Evolutionary conservation across 495 filamentous ascomycete species (phyloP), one percentile per base, ranked within the genome.

Genomic region (Hypoxylon fuscum): DNA sequence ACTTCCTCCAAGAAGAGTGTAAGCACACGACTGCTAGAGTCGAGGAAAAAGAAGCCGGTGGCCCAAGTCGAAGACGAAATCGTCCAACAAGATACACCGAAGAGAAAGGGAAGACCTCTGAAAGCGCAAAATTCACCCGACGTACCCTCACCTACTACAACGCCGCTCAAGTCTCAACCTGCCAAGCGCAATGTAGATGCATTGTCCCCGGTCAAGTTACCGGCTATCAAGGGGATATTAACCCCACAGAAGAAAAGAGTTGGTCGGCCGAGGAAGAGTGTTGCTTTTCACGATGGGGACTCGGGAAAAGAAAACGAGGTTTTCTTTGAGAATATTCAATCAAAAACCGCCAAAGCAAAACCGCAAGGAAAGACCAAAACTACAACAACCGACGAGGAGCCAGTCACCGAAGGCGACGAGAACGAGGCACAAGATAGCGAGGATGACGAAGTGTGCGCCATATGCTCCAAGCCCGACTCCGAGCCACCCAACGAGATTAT

Each of bases 401-500:
- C 54, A 23, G 20, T 55, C 15, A 38, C 53, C n/a, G 63, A 68
- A 37, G 53, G 58, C 6, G 62, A 68, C 27, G 65, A 62, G 21
- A 45, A 17, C 0, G 66, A 59, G 9, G 56, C 35, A 9, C 58
- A 70, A 22, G 62, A 71, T 1, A 65, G 69, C 17, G 74, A 79
- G 2, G 78, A 79, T 22, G 77, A 79, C 11, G 76, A 79, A 35
- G 75, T 81, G 8, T 82, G 79, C 57, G 64, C 60, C 4, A 71
- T 82, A 34, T 82, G 79, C 52, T 74, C 69, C n/a, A 77, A 79
- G 34, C 79, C 79, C 0, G 77, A 83, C 46, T 79, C 80, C 0
- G 66, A 76, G 12, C 67, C 68, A 5, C 74, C 76, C 17, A 84
- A 85, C 62, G 72, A 83, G 64, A 96, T 97, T 55, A 85, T 97